These are phyloP conservation scores for Solanum verrucosum DNA, from an alignment of 257 asterid genomes.

Conservation along the genomic window DNA sequence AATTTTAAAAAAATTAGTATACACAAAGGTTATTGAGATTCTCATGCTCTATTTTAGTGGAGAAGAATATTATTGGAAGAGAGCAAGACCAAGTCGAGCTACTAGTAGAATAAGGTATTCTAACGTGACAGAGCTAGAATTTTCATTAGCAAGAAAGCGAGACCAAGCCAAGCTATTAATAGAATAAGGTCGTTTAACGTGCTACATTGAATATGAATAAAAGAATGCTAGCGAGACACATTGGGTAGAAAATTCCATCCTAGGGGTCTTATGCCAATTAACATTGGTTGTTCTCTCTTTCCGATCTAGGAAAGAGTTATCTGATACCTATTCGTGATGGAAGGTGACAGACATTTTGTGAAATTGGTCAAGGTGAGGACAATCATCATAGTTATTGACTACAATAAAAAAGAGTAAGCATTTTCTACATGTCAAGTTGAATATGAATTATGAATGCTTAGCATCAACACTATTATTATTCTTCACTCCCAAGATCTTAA, in stretches of 20 bases:
- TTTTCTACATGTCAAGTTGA: too few species aligned
- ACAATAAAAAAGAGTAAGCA: too few species aligned
- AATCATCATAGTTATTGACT: too few species aligned
- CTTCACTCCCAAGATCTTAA: too few species aligned
- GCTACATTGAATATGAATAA: not conserved
- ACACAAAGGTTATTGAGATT: too few species aligned
- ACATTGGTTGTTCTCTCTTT: not conserved
- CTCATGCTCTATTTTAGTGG: fast-evolving
- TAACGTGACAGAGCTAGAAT: fast-evolving
- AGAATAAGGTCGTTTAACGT: too few species aligned
- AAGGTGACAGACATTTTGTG: too few species aligned
- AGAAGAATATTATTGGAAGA: not conserved
- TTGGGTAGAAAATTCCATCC: not conserved
- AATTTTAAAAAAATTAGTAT: not conserved
- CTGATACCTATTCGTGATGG: too few species aligned
- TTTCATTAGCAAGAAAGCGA: too few species aligned
- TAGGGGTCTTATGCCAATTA: not conserved
- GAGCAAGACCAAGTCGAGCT: not conserved
- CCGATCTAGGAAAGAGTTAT: not conserved
- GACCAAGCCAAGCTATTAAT: not conserved
- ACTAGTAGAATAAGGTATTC: not conserved
- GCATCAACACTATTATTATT: too few species aligned
- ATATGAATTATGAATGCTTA: too few species aligned
- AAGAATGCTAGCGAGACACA: not conserved
- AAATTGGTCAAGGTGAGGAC: fast-evolving